phyloP scores from a whole-genome alignment of 805 yeast species.

The Candida ipomoeae region DNA sequence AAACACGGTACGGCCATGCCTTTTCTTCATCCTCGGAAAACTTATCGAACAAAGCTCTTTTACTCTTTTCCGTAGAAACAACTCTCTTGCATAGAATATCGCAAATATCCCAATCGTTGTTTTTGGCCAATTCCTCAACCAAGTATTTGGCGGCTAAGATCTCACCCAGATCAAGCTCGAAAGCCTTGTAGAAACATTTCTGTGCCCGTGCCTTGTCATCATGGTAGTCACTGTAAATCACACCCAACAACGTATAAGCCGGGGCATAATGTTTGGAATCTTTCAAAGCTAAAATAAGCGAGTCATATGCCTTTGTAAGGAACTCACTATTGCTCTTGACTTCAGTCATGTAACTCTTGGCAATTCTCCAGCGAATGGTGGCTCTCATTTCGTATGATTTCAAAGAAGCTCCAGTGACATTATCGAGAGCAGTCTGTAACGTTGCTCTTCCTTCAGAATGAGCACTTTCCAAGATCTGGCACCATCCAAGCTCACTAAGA shows the following conservation, averaged over 20 bases:
- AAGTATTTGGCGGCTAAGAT: constrained; percentile 68
- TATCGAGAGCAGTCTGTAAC: constrained; percentile 40
- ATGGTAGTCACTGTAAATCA: constrained; percentile 56
- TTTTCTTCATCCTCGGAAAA: constrained; percentile 31
- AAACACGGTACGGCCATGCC: constrained; percentile 85
- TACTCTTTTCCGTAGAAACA: constrained; percentile 58
- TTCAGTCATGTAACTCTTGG: constrained; percentile 52
- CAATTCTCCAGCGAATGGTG: constrained; percentile 64
- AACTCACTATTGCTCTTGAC: constrained; percentile 15
- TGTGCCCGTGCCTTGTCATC: constrained; percentile 65
- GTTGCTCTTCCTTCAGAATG: constrained; percentile 49
- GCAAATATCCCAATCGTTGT: constrained; percentile 80
- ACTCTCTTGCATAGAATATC: constrained; percentile 67
- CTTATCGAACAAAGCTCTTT: constrained; percentile 37
- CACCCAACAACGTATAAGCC: constrained; percentile 77
- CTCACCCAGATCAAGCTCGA: constrained; percentile 79
- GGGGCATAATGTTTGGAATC: constrained; percentile 65
- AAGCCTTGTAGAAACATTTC: constrained; percentile 84
- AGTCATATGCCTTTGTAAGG: constrained; percentile 50
- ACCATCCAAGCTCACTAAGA: constrained; percentile 72
- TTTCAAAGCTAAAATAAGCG: constrained; percentile 59
- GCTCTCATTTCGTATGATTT: constrained; percentile 57
- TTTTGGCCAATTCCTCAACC: constrained; percentile 62
- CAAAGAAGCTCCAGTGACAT: constrained; percentile 48
- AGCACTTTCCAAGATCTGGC: constrained; percentile 54